Percentiles rank a stretch among this genome's conserved stretches.
These are phyloP conservation scores for Ascochyta rabiei DNA, from an alignment of 2,329 filamentous ascomycete species.

Conservation along the genomic window DNA sequence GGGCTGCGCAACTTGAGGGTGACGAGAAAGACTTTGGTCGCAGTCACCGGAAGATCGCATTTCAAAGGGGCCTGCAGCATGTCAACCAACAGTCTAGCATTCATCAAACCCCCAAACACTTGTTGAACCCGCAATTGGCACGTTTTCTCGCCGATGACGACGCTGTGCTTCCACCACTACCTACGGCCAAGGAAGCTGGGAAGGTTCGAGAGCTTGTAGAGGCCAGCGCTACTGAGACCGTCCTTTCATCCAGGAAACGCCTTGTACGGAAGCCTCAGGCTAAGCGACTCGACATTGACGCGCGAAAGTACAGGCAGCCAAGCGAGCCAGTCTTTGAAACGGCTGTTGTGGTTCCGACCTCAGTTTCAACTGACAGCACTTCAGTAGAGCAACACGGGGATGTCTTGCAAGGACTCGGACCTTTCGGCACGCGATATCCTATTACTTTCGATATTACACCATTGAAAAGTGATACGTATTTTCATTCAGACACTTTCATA, in stretches of 20 bases:
- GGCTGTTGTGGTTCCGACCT: background rate
- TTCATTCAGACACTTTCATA: slow-evolving; percentile 62
- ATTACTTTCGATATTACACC: slow-evolving; percentile 60
- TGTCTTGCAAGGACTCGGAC: slow-evolving; percentile 52
- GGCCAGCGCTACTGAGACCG: background rate
- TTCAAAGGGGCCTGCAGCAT: slow-evolving; percentile 41
- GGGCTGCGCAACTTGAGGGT: slow-evolving; percentile 52
- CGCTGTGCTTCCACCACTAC: slow-evolving; percentile 25
- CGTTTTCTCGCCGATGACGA: slow-evolving; percentile 44
- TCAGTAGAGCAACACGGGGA: background rate
- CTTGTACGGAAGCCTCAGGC: slow-evolving; percentile 49
- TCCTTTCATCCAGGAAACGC: slow-evolving; percentile 26
- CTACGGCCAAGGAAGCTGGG: slow-evolving; percentile 24
- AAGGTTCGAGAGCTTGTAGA: slow-evolving; percentile 8
- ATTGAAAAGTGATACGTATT: slow-evolving; percentile 59
- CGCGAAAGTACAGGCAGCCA: slow-evolving; percentile 54
- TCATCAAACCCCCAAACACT: slow-evolving; percentile 13
- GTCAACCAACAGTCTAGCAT: slow-evolving; percentile 36
- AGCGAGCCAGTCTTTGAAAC: slow-evolving; percentile 40
- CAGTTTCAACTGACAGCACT: background rate
- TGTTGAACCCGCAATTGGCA: slow-evolving; percentile 38
- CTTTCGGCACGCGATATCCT: slow-evolving; percentile 58
- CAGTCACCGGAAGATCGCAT: slow-evolving; percentile 46
- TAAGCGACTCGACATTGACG: slow-evolving; percentile 54
- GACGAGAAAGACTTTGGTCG: slow-evolving; percentile 48